Percentiles rank a stretch among this genome's conserved stretches.
These are phyloP conservation scores for Calonectria leucothoes DNA, from an alignment of 2,329 filamentous ascomycete species.

Conservation along the genomic window DNA sequence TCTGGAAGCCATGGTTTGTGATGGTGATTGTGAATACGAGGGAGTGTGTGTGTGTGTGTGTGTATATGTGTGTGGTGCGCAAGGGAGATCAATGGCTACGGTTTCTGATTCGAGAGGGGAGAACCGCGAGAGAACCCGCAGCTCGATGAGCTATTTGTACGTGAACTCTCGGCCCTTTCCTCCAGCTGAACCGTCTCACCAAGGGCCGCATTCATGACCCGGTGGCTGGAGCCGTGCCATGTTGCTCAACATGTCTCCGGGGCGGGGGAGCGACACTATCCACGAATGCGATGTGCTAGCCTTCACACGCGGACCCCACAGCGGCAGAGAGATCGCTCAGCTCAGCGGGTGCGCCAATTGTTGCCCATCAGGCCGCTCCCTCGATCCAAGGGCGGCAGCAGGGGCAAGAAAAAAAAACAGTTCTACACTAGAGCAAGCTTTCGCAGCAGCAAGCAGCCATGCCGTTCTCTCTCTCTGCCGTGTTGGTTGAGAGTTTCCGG, in stretches of 20 bases:
- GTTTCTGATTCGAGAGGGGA: not conserved
- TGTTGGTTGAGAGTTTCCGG: too few species aligned
- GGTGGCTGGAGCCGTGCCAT: not conserved
- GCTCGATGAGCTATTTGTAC: not conserved
- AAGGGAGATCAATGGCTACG: too few species aligned
- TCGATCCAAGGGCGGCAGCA: not conserved
- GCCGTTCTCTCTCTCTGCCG: too few species aligned
- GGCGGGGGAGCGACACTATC: not conserved
- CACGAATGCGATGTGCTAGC: not conserved
- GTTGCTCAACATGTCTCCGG: not conserved
- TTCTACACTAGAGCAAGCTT: too few species aligned
- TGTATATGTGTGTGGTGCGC: too few species aligned
- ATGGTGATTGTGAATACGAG: not conserved
- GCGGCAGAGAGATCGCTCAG: constrained; percentile 4
- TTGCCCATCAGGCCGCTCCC: not conserved
- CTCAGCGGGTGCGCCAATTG: not conserved
- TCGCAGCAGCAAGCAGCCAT: too few species aligned
- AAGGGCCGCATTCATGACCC: not conserved
- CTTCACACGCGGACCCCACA: not conserved
- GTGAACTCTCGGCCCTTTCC: not conserved
- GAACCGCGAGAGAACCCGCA: too few species aligned
- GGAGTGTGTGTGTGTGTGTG: not conserved
- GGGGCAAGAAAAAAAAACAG: not conserved
- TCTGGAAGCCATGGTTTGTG: constrained; percentile 4
- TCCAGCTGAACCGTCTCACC: not conserved